Conservation (phyloP, 2,329 filamentous ascomycete species). For the Diplocarpon rosae region DNA sequence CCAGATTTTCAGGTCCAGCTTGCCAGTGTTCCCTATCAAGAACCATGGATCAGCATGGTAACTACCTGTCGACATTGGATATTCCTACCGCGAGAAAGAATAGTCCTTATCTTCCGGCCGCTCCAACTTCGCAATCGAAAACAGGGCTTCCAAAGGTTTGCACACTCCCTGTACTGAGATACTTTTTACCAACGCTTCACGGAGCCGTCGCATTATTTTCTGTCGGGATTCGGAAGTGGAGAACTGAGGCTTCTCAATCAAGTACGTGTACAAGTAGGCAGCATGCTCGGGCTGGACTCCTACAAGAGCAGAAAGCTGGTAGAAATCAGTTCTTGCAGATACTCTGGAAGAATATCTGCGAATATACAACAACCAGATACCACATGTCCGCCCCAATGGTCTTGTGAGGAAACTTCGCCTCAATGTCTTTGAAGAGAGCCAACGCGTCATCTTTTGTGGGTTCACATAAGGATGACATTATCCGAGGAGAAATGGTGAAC, state of each 20-base stretch:
- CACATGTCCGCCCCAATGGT: constrained; percentile 34
- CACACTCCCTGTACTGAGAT: constrained; percentile 48
- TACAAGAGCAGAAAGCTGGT: constrained; percentile 28
- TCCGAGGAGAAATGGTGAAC: not conserved
- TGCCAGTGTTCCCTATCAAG: constrained; percentile 42
- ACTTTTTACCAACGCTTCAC: constrained; percentile 50
- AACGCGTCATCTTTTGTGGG: constrained; percentile 31
- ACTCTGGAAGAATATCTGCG: not conserved
- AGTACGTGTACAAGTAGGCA: constrained; percentile 43
- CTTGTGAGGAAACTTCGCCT: constrained; percentile 32
- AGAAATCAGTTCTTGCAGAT: constrained; percentile 21
- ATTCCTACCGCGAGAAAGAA: constrained; percentile 19
- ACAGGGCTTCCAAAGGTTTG: constrained; percentile 42
- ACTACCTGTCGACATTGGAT: no score
- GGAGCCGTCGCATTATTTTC: constrained; percentile 37
- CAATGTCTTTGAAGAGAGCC: constrained; percentile 32
- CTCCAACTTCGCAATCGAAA: constrained; percentile 19
- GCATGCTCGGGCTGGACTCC: constrained; percentile 40
- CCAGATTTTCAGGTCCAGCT: constrained; percentile 42
- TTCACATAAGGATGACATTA: constrained; percentile 17
- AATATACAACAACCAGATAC: constrained; percentile 33
- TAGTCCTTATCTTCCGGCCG: constrained; percentile 44
- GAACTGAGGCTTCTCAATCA: constrained; percentile 38
- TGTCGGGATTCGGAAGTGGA: constrained; percentile 34
- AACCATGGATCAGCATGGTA: constrained; percentile 27